These are phyloP conservation scores for Hortiboletus campestris DNA, from an alignment of 768 basidiomycete genomes.

Conservation along the genomic window DNA sequence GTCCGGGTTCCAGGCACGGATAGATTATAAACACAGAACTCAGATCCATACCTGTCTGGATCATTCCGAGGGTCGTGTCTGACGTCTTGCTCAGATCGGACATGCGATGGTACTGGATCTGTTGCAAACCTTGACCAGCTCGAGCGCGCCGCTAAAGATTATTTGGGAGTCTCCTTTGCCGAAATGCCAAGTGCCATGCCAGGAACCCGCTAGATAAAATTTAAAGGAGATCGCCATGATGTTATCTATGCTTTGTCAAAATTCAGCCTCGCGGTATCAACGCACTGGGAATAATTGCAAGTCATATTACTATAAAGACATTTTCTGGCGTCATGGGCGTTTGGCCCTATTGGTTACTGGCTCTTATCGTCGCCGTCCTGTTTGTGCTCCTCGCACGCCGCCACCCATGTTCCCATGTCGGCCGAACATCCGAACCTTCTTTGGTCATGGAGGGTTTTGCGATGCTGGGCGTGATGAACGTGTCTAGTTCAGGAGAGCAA, in stretches of 20 bases:
- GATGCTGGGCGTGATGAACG: not conserved
- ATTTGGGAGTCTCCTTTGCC: not conserved
- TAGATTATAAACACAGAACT: not conserved
- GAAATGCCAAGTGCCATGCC: not conserved
- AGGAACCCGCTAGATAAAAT: not conserved
- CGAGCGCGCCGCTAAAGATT: not conserved
- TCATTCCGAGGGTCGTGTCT: not conserved
- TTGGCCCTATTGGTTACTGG: not conserved
- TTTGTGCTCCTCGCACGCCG: not conserved
- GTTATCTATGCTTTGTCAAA: not conserved
- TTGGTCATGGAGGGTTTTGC: not conserved
- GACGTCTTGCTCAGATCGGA: not conserved
- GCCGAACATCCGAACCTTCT: not conserved
- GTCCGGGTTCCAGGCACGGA: not conserved
- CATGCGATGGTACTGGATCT: not conserved
- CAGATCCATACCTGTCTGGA: not conserved
- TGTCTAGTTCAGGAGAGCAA: not conserved
- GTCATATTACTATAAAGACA: too few species aligned
- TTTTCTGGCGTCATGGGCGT: not conserved
- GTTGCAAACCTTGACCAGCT: not conserved
- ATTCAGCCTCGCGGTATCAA: not conserved
- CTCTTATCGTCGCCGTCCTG: not conserved
- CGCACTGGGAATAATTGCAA: not conserved
- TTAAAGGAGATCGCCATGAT: not conserved
- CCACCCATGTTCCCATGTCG: constrained; percentile 1